Conservation (phyloP, 2,329 filamentous ascomycete species). For the Pseudocercospora fijiensis region DNA sequence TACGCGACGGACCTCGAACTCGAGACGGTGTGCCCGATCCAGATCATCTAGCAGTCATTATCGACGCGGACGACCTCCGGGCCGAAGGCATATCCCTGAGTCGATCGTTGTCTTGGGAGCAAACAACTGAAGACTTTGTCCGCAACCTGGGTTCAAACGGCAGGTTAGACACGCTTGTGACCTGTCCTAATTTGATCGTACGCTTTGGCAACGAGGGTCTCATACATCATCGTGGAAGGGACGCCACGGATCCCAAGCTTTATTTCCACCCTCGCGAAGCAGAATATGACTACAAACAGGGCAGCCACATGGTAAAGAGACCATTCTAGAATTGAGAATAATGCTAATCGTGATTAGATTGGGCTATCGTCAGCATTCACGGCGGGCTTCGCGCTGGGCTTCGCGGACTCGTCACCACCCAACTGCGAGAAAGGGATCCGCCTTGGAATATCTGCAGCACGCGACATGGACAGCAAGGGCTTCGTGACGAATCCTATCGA, state of each 20-base stretch:
- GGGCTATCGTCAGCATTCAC: constrained; percentile 36
- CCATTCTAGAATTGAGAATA: not conserved
- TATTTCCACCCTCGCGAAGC: constrained; percentile 35
- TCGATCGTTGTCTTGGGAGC: constrained; percentile 37
- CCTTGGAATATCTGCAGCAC: constrained; percentile 34
- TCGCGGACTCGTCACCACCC: constrained; percentile 33
- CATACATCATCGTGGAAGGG: constrained; percentile 38
- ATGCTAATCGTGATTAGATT: constrained; percentile 25
- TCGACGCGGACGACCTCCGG: constrained; percentile 38
- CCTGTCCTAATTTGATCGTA: constrained; percentile 39
- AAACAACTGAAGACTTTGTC: constrained; percentile 38
- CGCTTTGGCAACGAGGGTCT: constrained; percentile 38
- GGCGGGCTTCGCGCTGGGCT: constrained; percentile 38
- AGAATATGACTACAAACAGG: constrained; percentile 24
- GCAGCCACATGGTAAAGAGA: constrained; percentile 22
- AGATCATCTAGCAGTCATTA: constrained; percentile 37
- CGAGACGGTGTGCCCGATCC: constrained; percentile 35
- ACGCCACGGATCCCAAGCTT: constrained; percentile 37
- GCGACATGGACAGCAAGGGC: constrained; percentile 29
- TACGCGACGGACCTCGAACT: constrained; percentile 36
- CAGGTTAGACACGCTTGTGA: constrained; percentile 37
- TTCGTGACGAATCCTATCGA: constrained; percentile 32
- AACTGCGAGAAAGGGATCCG: constrained; percentile 34
- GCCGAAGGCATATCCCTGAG: constrained; percentile 38
- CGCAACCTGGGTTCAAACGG: constrained; percentile 39